Evolutionary conservation across 176 grass and related monocot genomes (phyloP).

Genomic region (Puccinellia tenuiflora): DNA sequence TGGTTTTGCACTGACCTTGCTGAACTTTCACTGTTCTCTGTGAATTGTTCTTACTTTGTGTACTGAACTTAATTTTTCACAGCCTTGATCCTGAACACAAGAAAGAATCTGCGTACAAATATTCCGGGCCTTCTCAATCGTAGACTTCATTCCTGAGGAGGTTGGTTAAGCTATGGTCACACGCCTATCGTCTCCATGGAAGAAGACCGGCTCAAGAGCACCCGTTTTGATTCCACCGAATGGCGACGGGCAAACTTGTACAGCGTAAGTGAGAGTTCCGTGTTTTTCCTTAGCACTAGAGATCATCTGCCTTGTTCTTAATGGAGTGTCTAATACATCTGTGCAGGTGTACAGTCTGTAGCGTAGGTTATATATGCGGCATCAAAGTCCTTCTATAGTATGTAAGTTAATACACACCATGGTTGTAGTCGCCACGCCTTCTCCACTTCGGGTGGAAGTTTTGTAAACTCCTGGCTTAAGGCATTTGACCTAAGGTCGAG

Average conservation of each 20-base stretch:
- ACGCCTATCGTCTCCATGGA: neutral
- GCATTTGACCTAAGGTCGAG: neutral
- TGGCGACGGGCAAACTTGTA: conserved; percentile 9
- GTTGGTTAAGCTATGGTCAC: conserved; percentile 1
- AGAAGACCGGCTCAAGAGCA: conserved; percentile 10
- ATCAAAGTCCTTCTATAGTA: conserved; percentile 18
- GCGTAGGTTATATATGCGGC: conserved; percentile 36
- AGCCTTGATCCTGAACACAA: conserved; percentile 97
- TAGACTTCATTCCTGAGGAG: conserved; percentile 33
- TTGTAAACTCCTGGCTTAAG: conserved; percentile 20
- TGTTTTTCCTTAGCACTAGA: neutral
- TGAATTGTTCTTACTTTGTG: neutral
- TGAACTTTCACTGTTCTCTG: neutral
- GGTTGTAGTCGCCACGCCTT: conserved; percentile 20
- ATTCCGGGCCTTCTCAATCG: conserved; percentile 54
- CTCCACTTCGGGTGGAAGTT: conserved; percentile 25
- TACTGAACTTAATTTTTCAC: conserved; percentile 10
- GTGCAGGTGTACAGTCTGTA: conserved; percentile 31
- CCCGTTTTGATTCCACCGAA: neutral
- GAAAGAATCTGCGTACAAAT: conserved; percentile 91
- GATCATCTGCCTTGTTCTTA: neutral
- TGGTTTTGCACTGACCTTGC: neutral
- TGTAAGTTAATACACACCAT: conserved; percentile 23
- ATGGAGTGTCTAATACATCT: conserved; percentile 6
- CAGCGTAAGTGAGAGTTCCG: conserved; percentile 34